Conservation (phyloP, 176 grass and related monocot species). For the Saccharum officinarum region DNA sequence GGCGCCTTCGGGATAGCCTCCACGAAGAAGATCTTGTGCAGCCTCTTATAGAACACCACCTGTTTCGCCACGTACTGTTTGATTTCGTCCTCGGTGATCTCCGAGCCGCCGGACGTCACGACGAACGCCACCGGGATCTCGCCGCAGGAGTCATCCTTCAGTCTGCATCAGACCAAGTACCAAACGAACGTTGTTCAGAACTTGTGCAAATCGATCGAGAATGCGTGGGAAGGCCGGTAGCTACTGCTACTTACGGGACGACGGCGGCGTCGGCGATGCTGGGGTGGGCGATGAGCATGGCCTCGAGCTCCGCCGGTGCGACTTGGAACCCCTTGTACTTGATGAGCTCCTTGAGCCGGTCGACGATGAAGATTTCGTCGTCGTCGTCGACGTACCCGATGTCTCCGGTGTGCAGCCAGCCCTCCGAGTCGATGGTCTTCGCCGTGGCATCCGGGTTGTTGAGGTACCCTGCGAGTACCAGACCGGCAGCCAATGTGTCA, state of each 20-base stretch:
- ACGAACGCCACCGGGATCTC: conserved; percentile 84
- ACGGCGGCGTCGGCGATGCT: conserved; percentile 70
- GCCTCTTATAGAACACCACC: conserved; percentile 91
- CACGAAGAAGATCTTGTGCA: conserved; percentile 71
- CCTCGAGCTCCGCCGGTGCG: conserved; percentile 82
- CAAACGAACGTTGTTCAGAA: neutral
- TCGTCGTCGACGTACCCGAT: conserved; percentile 79
- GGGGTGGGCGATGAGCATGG: conserved; percentile 71
- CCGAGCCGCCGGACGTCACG: conserved; percentile 33
- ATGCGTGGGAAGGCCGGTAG: neutral
- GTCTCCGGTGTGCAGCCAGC: conserved; percentile 96
- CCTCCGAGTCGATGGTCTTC: conserved; percentile 69
- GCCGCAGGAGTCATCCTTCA: conserved; percentile 74
- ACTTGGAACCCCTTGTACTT: conserved; percentile 96
- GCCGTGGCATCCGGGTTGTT: conserved; percentile 74
- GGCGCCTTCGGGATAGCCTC: conserved; percentile 74
- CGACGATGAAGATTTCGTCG: conserved; percentile 93
- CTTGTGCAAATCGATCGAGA: neutral
- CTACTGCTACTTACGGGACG: conserved; percentile 52
- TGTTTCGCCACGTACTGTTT: conserved; percentile 79
- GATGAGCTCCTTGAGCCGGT: conserved; percentile 94
- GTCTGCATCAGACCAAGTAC: conserved; percentile 21
- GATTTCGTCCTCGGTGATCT: conserved; percentile 75
- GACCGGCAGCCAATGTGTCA: neutral
- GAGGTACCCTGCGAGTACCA: conserved; percentile 63